Evolutionary conservation across 164 flowering plant species (phyloP), one percentile per base, ranked within the genome.

Genomic region (Malania oleifera): DNA sequence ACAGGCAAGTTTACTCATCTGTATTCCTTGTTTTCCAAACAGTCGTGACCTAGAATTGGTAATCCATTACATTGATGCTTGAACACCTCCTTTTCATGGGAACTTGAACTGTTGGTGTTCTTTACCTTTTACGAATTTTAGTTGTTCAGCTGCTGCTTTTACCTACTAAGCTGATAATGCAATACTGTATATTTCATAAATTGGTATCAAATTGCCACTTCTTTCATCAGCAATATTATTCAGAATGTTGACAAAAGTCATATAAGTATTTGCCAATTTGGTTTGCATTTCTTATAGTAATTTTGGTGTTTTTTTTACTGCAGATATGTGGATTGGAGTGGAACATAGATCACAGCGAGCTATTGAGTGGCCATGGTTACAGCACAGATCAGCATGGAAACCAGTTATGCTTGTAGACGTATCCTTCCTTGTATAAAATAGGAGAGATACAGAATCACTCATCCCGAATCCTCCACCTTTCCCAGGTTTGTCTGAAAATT

Each of bases 301-400:
- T n/a, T n/a, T 35, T 54, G 8, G 47, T 37, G n/a, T 48, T 22
- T 26, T 0, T 31, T 44, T 1, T 11, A 15, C 11, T 56, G 18
- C 74, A 82, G 86, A 53, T 82, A 24, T 74, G 78, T 66, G 82
- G 78, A 52, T 62, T 80, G 55, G 74, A 74, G 47, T 82, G 87
- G 87, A 82, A 80, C 66, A 69, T 71, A 52, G 82, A 82, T 71
- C 72, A 73, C 38, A 76, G 73, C 53, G 84, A 82, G 78, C 70
- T 80, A 31, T 23, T 78, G 49, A 80, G 84, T 35, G 79, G 78
- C 7, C 87, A 82, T 64, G 83, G 85, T 26, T 80, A 38, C 56
- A 67, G 71, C 31, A n/a, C 14, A 25, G 48, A 54, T 3, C 34
- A 39, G 37, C 9, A 31, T n/a, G 38, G 63, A 24, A 76, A 73